Evolutionary conservation across 805 yeast genomes (phyloP), one percentile per base, ranked within the genome.

Genomic region (Novakomyces olei): DNA sequence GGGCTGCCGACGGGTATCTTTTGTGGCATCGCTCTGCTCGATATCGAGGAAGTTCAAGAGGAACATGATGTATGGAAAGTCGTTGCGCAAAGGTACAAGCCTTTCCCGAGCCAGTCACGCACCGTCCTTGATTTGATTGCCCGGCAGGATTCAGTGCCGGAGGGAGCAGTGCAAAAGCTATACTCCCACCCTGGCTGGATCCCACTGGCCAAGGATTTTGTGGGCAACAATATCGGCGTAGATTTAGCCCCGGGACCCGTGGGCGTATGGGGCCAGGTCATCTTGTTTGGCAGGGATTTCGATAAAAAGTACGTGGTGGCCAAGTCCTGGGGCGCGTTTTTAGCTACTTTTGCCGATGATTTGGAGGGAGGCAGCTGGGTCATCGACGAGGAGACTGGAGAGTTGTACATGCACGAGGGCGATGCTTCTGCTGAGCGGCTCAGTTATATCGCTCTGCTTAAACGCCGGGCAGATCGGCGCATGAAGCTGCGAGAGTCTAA

Each of bases 131-230:
- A 39, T 15, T n/a, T 26, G 25, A 26, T 29, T 26, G 9, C 22
- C 35, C 23, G 17, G 33, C 73, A 74, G 53, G 62, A 61, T 37
- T 72, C 88, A 1, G 60, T 79, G 10, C 98, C 98, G 5, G 76
- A 76, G 14, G 72, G 71, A 4, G 57, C 71, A 8, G 59, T 81
- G 29, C 76, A 77, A 48, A 63, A 66, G 5, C 69, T 70, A 5
- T 88, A 80, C 52, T 85, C 93, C n/a, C 79, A 79, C 50, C 70
- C 79, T 3, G 68, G 66, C 44, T 85, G 98, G 98, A 70, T 85
- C 37, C 96, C 98, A 3, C 53, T 85, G 33, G 69, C 78, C 25
- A 79, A 85, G 31, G 98, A 85, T 50, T 70, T 67, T 34, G 73
- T 70, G 15, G 98, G 98, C 29, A 85, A 85, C 55, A 83, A 81